Evolutionary conservation across 192 early-diverging fungal genomes (phyloP), one percentile per base, ranked within the genome.

Genomic region (Gonapodya prolifera): DNA sequence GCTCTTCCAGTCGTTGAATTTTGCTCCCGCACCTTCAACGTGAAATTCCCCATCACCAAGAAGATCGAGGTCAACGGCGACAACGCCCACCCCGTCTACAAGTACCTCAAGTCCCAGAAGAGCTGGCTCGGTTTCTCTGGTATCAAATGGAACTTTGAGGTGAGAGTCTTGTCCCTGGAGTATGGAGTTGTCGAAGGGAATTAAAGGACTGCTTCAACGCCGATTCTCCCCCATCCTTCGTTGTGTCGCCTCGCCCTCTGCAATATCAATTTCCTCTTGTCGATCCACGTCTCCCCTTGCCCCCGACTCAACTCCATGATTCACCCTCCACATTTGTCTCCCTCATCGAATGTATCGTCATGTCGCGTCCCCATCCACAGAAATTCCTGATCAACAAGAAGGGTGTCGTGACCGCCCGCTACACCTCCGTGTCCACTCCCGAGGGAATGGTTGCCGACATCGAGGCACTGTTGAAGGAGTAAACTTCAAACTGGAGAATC

Each of bases 41-140:
- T 97, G 13, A 83, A 86, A 0, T 98, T 97, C 87, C 92, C 94
- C n/a, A 86, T 97, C 77, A 89, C 92, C 82, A 89, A 91, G 75
- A 96, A 96, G 82, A 81, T 94, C 35, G 91, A 96, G 77, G 95
- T 94, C 32, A 94, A 93, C 75, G 92, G 92, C 18, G 81, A 88
- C 0, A 79, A 92, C 1, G 90, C 88, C 78, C 82, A 86, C 75
- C 83, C 86, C 18, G 83, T 94, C n/a, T 94, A 82, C 81, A 80
- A 80, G 45, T 91, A 83, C 77, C 77, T 93, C 74, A 92, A 91
- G 85, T 69, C 77, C 0, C 81, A 82, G 30, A 84, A 87, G 82
- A 79, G 85, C 33, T 86, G 86, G 1, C 18, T 89, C 33, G 31
- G 88, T 30, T 82, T 90, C 77, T 75, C 79, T 74, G 83, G 87